These are phyloP conservation scores for Punica granatum DNA, from an alignment of 345 rosid genomes.

Conservation along the genomic window DNA sequence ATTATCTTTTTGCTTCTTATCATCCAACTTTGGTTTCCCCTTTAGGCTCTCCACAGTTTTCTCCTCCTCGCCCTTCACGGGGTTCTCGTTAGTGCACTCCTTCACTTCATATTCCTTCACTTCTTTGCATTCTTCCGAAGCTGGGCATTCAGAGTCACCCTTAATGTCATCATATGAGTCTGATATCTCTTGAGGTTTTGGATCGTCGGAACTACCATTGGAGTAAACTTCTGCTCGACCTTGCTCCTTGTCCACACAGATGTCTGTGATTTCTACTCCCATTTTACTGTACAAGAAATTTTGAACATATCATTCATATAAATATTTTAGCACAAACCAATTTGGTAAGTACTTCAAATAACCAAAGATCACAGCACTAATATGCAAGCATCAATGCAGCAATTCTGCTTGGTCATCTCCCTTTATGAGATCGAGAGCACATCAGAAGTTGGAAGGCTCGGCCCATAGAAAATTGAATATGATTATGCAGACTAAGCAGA, in stretches of 20 bases:
- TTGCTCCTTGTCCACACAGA: conserved; percentile 3
- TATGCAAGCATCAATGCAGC: background rate
- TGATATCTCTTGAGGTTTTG: background rate
- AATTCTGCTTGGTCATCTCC: no score
- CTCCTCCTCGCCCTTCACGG: conserved; percentile 42
- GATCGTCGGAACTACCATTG: background rate
- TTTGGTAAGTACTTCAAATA: background rate
- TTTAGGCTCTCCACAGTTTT: conserved; percentile 26
- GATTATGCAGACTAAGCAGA: background rate
- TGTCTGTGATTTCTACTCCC: conserved; percentile 7
- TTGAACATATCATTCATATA: background rate
- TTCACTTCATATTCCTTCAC: conserved; percentile 50
- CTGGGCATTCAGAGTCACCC: background rate
- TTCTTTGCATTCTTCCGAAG: conserved; percentile 28
- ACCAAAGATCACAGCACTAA: no score
- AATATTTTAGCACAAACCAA: background rate
- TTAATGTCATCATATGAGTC: conserved; percentile 1
- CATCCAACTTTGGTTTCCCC: conserved; percentile 26
- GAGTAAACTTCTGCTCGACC: conserved; percentile 1
- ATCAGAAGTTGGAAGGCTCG: background rate
- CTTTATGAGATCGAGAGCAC: background rate
- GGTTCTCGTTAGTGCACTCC: conserved; percentile 35
- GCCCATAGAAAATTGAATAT: background rate
- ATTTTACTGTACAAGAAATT: conserved; percentile 1
- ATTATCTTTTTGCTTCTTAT: conserved; percentile 15